Conservation (phyloP, 2,329 filamentous ascomycete genomes). For the Drechslera avenae region DNA sequence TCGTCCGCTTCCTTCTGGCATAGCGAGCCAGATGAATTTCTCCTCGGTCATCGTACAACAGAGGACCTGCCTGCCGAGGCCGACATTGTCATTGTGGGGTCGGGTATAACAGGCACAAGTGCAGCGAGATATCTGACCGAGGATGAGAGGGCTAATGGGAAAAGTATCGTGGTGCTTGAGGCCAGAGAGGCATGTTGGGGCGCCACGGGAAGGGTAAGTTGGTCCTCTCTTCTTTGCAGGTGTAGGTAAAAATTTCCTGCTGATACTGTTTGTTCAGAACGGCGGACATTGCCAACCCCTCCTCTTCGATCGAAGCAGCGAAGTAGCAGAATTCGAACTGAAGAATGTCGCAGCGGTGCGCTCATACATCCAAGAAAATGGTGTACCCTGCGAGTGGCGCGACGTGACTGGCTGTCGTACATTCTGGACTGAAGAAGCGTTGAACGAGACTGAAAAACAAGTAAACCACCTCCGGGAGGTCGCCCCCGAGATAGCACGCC, state of each 20-base stretch:
- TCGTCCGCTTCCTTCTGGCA: constrained; percentile 77
- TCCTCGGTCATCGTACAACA: constrained; percentile 73
- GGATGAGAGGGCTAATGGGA: constrained; percentile 51
- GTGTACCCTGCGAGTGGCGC: constrained; percentile 73
- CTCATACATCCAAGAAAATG: constrained; percentile 60
- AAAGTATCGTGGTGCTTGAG: constrained; percentile 73
- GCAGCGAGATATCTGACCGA: constrained; percentile 66
- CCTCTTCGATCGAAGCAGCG: constrained; percentile 64
- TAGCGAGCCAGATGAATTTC: constrained; percentile 65
- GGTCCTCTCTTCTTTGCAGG: background rate
- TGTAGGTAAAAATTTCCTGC: background rate
- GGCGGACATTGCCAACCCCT: constrained; percentile 74
- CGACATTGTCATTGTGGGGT: constrained; percentile 75
- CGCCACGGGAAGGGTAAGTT: constrained; percentile 75
- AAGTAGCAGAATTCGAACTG: constrained; percentile 73
- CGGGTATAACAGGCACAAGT: constrained; percentile 76
- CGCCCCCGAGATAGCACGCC: constrained; percentile 62
- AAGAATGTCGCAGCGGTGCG: constrained; percentile 67
- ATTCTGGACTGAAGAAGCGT: constrained; percentile 62
- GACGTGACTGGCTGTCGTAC: constrained; percentile 67
- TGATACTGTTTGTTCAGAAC: constrained; percentile 44
- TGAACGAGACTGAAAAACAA: constrained; percentile 58
- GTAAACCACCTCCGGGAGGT: constrained; percentile 57
- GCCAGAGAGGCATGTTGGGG: constrained; percentile 81
- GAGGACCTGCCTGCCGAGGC: constrained; percentile 64